Evolutionary conservation across 768 basidiomycete genomes (phyloP).

Genomic region (Rhizopogon salebrosus): DNA sequence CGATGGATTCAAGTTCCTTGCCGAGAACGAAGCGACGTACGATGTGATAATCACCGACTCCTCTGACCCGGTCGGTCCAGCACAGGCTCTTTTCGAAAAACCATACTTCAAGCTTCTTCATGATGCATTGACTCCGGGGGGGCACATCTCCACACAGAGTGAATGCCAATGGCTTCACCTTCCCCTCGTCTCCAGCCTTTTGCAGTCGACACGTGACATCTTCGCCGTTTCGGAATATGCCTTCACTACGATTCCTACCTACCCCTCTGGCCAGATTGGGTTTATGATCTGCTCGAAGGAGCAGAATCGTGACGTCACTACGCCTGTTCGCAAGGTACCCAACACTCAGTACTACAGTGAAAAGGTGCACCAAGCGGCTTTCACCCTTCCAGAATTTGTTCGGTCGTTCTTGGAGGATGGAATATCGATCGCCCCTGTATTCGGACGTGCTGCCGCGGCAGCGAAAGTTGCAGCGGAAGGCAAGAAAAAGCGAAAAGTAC

Average conservation of each 20-base stretch:
- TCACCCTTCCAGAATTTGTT: conserved; percentile 91
- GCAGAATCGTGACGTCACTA: conserved; percentile 59
- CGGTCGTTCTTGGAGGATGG: conserved; percentile 69
- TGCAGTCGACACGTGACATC: conserved; percentile 58
- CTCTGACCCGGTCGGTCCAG: conserved; percentile 96
- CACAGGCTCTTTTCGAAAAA: conserved; percentile 90
- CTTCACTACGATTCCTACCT: conserved; percentile 94
- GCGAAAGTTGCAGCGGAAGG: conserved; percentile 37
- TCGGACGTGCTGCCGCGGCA: conserved; percentile 59
- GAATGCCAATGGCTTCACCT: conserved; percentile 96
- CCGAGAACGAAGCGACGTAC: conserved; percentile 80
- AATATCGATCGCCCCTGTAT: conserved; percentile 64
- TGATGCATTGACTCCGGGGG: conserved; percentile 84
- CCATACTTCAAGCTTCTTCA: conserved; percentile 95
- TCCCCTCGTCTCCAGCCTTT: conserved; percentile 74
- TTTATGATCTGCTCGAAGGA: conserved; percentile 88
- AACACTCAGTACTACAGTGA: conserved; percentile 82
- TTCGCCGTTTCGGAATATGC: conserved; percentile 88
- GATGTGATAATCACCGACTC: conserved; percentile 99
- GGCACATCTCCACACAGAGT: conserved; percentile 92
- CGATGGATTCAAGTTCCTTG: conserved; percentile 96
- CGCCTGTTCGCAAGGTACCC: conserved; percentile 66
- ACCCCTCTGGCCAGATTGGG: conserved; percentile 97
- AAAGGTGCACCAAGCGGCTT: conserved; percentile 74
- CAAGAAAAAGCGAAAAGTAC: conserved; percentile 56